Evolutionary conservation across 768 basidiomycete genomes (phyloP), one percentile per base, ranked within the genome.

Genomic region (Naganishia vishniacii): DNA sequence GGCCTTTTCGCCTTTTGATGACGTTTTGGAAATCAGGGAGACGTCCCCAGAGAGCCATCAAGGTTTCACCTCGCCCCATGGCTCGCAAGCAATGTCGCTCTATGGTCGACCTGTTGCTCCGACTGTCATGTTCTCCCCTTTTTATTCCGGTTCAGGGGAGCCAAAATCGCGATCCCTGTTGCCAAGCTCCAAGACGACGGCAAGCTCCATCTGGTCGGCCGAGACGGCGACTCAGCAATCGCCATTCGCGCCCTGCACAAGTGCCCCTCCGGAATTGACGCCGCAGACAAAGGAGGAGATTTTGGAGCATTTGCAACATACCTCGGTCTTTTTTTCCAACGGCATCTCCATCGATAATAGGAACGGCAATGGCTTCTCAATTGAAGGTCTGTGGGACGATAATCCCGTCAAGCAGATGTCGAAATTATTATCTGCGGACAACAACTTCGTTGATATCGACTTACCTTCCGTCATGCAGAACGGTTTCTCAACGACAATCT

Each of bases 331-430:
- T 9, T 8, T 44, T 20, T 9, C 42, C 18, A 44, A 8, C 42
- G 42, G 42, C 5, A 18, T n/a, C n/a, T n/a, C n/a, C n/a, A n/a
- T 6, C 5, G 42, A 44, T 6, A 44, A n/a, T 18, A 44, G 34
- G 20, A 23, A 37, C 37, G 34, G 26, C 18, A 18, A 37, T 15
- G 31, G 23, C 9, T 37, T 56, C 23, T 20, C 53, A 18, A 32
- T 56, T 23, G 53, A 56, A 56, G 34, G 37, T 26, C 53, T 56
- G 18, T 56, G 53, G 53, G 53, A 51, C 49, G 49, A 56, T 20
- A 56, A 34, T 26, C 53, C 53, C n/a, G 32, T 56, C 5, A 56
- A 56, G 34, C 53, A 56, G 15, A 37, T 26, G 7, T 37, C 53
- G 1, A 51, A 37, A 25, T 37, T 15, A 56, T 13, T 2, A 56